Evolutionary conservation across 768 basidiomycete species (phyloP).

Genomic region (Hypsizygus marmoreus): DNA sequence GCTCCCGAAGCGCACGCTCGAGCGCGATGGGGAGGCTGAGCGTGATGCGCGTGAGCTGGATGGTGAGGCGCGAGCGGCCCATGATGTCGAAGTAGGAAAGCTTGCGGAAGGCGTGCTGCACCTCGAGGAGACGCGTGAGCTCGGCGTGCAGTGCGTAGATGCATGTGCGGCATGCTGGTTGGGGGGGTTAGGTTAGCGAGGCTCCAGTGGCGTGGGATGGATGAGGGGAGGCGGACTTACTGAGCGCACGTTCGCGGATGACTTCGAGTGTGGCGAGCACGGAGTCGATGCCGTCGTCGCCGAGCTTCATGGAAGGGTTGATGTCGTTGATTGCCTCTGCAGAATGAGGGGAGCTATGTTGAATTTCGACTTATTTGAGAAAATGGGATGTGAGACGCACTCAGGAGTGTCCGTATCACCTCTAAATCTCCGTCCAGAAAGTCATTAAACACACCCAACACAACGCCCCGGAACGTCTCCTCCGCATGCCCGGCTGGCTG

Average conservation of each 20-base stretch:
- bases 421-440: conserved; percentile 88
- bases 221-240: conserved; percentile 40
- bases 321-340: conserved; percentile 77
- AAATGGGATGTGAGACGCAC: conserved; percentile 41
- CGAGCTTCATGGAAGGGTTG: conserved; percentile 74
- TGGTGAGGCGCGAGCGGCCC: conserved; percentile 72
- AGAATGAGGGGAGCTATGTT: too few relatives aligned
- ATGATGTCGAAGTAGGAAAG: conserved; percentile 79
- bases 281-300: conserved; percentile 77
- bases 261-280: conserved; percentile 70
- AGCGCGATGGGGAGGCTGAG: conserved; percentile 73
- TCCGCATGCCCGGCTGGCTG: conserved; percentile 62
- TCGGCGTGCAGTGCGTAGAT: conserved; percentile 72
- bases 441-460: conserved; percentile 76
- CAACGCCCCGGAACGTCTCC: conserved; percentile 76
- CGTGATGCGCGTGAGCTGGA: conserved; percentile 77
- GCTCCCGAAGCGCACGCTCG: conserved; percentile 65
- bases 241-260: conserved; percentile 74
- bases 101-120: conserved; percentile 74
- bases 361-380: background rate
- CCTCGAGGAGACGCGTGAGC: conserved; percentile 76
- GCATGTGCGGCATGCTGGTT: conserved; percentile 74
- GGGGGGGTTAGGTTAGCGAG: conserved; percentile 12
- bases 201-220: background rate
- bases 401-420: conserved; percentile 73